Evolutionary conservation across 2,329 filamentous ascomycete species (phyloP), one percentile per base, ranked within the genome.

Genomic region (Fusarium brevicatenulatum): DNA sequence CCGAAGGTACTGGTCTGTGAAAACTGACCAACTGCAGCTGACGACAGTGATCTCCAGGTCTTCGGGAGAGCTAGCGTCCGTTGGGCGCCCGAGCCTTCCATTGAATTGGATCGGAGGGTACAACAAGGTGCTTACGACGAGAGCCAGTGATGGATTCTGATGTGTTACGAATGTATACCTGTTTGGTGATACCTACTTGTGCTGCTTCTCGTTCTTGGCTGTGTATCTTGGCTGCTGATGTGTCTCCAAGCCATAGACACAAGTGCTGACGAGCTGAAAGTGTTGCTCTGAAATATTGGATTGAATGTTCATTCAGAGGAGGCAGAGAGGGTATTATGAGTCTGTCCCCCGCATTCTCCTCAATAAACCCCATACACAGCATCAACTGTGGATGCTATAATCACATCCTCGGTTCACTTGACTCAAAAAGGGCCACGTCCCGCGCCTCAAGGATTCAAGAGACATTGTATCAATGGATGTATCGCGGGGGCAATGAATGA

Each of bases 331-430:
- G 10, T 28, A 28, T 53, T 7, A n/a, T 54, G 50, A 54, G 23
- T 28, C 34, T 28, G 50, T 40, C 50, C 55, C 55, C 55, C 42
- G 55, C 55, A 58, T 49, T 28, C 30, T 55, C 37, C 43, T 37
- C 44, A 52, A 44, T 30, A 50, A 63, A 68, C 49, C 58, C 7
- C 58, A 53, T 43, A 55, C 40, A 30, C 46, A 57, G 39, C 43
- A 63, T 32, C 71, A 68, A 40, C 34, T 30, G 50, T 54, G 50
- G 50, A 30, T 40, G 53, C 54, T 23, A 60, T 42, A 52, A 42
- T 68, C 43, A 63, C 55, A 60, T 70, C 74, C 74, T 76, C 74
- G 74, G 74, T 59, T 77, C 72, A 55, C 59, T 54, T 62, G 65
- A 49, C 72, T 73, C 46, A 68, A 72, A 53, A 55, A 66, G 59